phyloP scores from a whole-genome alignment of 2,329 filamentous ascomycete genomes.

The Orbilia brochopaga region DNA sequence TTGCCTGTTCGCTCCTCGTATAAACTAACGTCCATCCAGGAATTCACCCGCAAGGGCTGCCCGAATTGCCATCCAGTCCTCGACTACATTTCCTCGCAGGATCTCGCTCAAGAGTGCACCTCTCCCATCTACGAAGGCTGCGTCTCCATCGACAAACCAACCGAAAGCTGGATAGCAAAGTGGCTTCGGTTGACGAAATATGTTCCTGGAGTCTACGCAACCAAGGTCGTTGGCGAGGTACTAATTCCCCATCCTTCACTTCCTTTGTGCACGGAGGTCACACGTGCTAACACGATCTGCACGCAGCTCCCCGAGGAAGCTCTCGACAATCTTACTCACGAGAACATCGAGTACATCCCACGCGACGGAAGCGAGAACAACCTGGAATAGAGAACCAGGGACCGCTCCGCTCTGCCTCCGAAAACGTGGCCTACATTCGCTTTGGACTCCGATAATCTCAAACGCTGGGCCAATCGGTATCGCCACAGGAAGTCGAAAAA shows the following conservation, averaged over 20 bases:
- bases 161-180: constrained; percentile 88
- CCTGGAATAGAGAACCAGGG: constrained; percentile 30
- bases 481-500: not conserved
- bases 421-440: not conserved
- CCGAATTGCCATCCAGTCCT: constrained; percentile 97
- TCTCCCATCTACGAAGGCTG: constrained; percentile 95
- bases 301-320: constrained; percentile 68
- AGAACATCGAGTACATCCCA: constrained; percentile 70
- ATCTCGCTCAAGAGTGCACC: constrained; percentile 89
- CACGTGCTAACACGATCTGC: constrained; percentile 9
- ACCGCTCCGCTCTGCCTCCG: not conserved
- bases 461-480: not conserved
- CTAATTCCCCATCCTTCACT: constrained; percentile 54
- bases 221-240: constrained; percentile 85
- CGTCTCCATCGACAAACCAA: constrained; percentile 82
- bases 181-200: constrained; percentile 93
- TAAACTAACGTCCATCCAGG: constrained; percentile 61
- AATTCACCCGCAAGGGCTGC: constrained; percentile 85
- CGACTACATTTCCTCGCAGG: constrained; percentile 76
- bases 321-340: constrained; percentile 67
- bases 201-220: constrained; percentile 86
- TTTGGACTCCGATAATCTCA: not conserved
- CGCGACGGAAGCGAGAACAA: constrained; percentile 54
- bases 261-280: not conserved
- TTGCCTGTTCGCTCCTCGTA: not conserved